phyloP scores from a whole-genome alignment of 2,329 filamentous ascomycete species.

The Nemania sp. region DNA sequence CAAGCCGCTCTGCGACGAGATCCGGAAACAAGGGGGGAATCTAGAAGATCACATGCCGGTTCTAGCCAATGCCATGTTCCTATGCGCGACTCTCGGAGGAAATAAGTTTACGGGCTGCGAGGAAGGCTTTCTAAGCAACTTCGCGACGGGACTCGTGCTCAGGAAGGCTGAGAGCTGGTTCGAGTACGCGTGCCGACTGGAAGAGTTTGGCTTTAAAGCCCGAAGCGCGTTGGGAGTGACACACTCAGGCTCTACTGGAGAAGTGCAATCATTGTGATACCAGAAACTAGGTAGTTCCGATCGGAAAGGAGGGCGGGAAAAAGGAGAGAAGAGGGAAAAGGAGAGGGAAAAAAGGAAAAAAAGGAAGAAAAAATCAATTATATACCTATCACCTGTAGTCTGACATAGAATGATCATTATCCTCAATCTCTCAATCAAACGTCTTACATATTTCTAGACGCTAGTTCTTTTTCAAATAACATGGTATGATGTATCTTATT shows the following conservation, averaged over 20 bases:
- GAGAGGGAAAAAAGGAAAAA: too few species aligned
- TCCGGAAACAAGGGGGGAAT: neutral
- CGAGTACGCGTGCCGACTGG: neutral
- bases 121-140: slow-evolving; percentile 8
- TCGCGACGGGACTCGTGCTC: slow-evolving; percentile 6
- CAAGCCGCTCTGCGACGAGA: slow-evolving; percentile 13
- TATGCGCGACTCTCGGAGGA: slow-evolving; percentile 1
- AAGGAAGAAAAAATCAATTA: too few species aligned
- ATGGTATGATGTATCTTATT: neutral
- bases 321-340: too few species aligned
- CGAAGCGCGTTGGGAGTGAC: too few species aligned
- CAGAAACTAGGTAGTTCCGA: too few species aligned
- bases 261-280: too few species aligned
- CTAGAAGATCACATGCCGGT: slow-evolving; percentile 14
- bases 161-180: neutral
- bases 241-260: too few species aligned
- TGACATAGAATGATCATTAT: too few species aligned
- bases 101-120: neutral
- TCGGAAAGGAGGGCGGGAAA: too few species aligned
- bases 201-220: neutral
- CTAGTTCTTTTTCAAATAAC: neutral
- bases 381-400: too few species aligned
- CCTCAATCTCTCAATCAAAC: neutral
- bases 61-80: slow-evolving; percentile 5
- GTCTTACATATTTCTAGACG: neutral